These are phyloP conservation scores for Torrubiella hemipterigena DNA, from an alignment of 2,329 filamentous ascomycete species.

Conservation along the genomic window DNA sequence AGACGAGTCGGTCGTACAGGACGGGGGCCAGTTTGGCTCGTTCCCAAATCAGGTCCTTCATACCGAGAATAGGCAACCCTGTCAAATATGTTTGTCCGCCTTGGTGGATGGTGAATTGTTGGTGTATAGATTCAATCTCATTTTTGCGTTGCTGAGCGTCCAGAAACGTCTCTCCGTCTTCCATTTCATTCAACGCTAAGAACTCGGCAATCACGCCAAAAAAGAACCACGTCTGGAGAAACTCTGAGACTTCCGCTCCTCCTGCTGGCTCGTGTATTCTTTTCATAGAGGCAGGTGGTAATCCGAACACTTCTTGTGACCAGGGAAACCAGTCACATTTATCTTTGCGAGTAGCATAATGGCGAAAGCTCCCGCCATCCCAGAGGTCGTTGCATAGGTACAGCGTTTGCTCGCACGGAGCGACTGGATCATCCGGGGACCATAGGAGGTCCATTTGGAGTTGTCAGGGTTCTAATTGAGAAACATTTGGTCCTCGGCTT, in stretches of 20 bases:
- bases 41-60: constrained; percentile 4
- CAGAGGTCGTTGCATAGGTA: constrained; percentile 14
- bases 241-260: constrained; percentile 12
- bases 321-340: constrained; percentile 5
- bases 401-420: constrained; percentile 7
- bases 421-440: constrained; percentile 9
- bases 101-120: constrained; percentile 5
- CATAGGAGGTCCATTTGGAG: constrained; percentile 11
- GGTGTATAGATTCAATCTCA: constrained; percentile 9
- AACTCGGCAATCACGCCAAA: constrained; percentile 19
- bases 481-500: no score
- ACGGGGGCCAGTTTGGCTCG: constrained; percentile 6
- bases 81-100: neutral
- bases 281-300: constrained; percentile 9
- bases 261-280: no score
- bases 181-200: constrained; percentile 13
- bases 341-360: constrained; percentile 12
- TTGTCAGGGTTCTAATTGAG: no score
- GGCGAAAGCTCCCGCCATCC: constrained; percentile 14
- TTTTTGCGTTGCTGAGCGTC: constrained; percentile 4
- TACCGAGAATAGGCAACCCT: constrained; percentile 1
- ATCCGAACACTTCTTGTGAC: neutral
- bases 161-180: constrained; percentile 7
- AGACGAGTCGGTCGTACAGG: constrained; percentile 6
- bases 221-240: constrained; percentile 21